Percentiles rank a stretch among this genome's conserved stretches.
Conservation (phyloP, 106 monocot genomes). For the Dioscorea dumetorum region DNA sequence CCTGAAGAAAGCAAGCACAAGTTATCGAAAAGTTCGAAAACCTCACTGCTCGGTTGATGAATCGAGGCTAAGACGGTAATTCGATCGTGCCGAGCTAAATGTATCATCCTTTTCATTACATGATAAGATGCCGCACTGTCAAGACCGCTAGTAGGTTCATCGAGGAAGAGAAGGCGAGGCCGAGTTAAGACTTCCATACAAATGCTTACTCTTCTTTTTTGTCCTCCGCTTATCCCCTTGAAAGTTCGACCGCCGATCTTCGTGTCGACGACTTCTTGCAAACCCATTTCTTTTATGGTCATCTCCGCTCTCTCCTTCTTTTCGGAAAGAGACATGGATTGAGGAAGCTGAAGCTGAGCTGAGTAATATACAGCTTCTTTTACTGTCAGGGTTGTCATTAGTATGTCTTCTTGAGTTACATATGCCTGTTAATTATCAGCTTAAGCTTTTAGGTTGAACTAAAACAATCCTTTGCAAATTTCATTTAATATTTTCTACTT, state of each 20-base stretch:
- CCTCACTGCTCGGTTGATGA: constrained; percentile 67
- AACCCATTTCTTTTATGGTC: constrained; percentile 64
- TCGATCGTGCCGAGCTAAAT: constrained; percentile 27
- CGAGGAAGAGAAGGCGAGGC: constrained; percentile 65
- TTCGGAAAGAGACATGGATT: constrained; percentile 35
- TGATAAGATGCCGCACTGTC: constrained; percentile 71
- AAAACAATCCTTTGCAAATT: too few species aligned
- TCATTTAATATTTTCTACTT: background rate
- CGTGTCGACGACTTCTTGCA: constrained; percentile 40
- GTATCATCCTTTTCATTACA: constrained; percentile 42
- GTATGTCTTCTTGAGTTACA: constrained; percentile 69
- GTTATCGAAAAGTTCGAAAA: constrained; percentile 55
- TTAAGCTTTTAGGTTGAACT: too few species aligned
- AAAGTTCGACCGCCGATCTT: constrained; percentile 41
- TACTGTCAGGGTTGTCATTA: constrained; percentile 73
- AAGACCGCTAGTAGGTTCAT: constrained; percentile 71
- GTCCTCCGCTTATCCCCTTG: constrained; percentile 63
- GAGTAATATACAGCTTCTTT: constrained; percentile 67
- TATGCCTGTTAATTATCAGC: constrained; percentile 11
- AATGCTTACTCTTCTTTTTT: constrained; percentile 69
- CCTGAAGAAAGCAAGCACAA: constrained; percentile 60
- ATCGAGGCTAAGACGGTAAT: constrained; percentile 50
- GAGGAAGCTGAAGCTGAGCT: constrained; percentile 58
- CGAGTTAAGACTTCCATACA: constrained; percentile 68
- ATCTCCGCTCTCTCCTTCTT: constrained; percentile 50